phyloP scores from a whole-genome alignment of 2,329 filamentous ascomycete species.

The Grosmannia penicillata region DNA sequence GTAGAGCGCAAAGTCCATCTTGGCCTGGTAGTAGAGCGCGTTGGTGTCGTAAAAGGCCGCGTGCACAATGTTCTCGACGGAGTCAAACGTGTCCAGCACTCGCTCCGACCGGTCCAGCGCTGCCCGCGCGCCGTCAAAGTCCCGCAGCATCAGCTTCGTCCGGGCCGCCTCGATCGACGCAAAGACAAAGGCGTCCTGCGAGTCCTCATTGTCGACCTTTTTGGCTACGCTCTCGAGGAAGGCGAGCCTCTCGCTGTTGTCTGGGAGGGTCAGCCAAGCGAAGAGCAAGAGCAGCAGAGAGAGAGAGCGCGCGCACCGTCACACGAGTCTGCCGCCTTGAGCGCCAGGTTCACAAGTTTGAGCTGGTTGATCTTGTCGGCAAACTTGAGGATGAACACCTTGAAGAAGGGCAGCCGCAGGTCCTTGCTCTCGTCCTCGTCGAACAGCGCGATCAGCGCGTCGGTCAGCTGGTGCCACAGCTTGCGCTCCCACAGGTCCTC shows the following conservation, averaged over 20 bases:
- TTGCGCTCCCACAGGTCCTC: slow-evolving; percentile 98
- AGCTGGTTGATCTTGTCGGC: slow-evolving; percentile 98
- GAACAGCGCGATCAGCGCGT: slow-evolving; percentile 80
- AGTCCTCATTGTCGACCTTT: slow-evolving; percentile 82
- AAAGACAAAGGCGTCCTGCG: slow-evolving; percentile 92
- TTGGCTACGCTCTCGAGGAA: slow-evolving; percentile 75
- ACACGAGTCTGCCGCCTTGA: slow-evolving; percentile 78
- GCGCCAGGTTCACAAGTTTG: slow-evolving; percentile 81
- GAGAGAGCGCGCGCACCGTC: slow-evolving; percentile 38
- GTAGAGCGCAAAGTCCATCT: slow-evolving; percentile 88
- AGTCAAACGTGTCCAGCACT: slow-evolving; percentile 83
- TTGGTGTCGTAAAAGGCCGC: slow-evolving; percentile 93
- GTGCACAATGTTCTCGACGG: slow-evolving; percentile 88
- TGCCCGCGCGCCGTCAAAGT: slow-evolving; percentile 70
- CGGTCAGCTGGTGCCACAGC: slow-evolving; percentile 97
- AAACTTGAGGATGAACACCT: slow-evolving; percentile 89
- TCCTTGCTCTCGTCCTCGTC: slow-evolving; percentile 62
- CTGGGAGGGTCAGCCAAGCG: slow-evolving; percentile 28
- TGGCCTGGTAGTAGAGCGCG: slow-evolving; percentile 86
- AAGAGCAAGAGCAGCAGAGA: neutral
- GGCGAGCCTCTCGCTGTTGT: slow-evolving; percentile 68
- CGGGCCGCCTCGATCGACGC: slow-evolving; percentile 80
- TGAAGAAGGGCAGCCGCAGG: slow-evolving; percentile 82
- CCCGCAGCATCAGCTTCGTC: slow-evolving; percentile 66
- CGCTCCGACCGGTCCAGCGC: slow-evolving; percentile 78